Evolutionary conservation across 1,284 basidiomycete genomes (phyloP), one percentile per base, ranked within the genome.

Genomic region (Apiotrichum veenhuisii): DNA sequence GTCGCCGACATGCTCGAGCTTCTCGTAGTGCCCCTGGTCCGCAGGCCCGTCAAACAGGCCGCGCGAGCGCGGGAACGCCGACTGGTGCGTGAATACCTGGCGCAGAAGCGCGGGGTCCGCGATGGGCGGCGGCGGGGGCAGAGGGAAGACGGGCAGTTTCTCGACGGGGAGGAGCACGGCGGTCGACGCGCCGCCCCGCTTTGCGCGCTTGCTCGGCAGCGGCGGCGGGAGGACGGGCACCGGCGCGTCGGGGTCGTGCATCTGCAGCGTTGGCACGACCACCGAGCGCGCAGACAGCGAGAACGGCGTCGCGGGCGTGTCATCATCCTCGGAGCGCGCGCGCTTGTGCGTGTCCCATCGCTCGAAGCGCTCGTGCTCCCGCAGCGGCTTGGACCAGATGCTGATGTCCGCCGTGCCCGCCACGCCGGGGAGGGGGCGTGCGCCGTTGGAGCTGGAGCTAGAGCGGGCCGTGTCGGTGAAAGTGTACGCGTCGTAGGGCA

Each of bases 1-100:
- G 64, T 74, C 73, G 11, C 73, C 73, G 15, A 74, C 72, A 60
- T 73, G 72, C 55, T 75, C 73, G 22, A 75, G 61, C 64, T 75
- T 74, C 58, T 75, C 73, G 45, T 74, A 74, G 54, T 73, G 66
- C 15, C 50, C 37, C 45, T 61, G 46, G 22, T 62, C 62, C 1
- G 57, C 57, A 0, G 64, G 52, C 49, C 71, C 68, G 57, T 75
- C 72, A 44, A 75, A 75, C 25, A 55, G 52, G 20, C 66, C 65
- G 47, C 58, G 54, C 25, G 52, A 58, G 40, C 59, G 66, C 25
- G 64, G 61, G 37, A 71, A 72, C 20, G 66, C 53, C 33, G 60
- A 64, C 22, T 56, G 50, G 56, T 75, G 72, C 5, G 63, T 67
- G 58, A 75, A 75, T 10, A 60, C 58, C 51, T 66, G 63, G 50